Evolutionary conservation across 352 stramenopile genomes (phyloP), one percentile per base, ranked within the genome.

Genomic region (Pythium rhizo-oryzae): DNA sequence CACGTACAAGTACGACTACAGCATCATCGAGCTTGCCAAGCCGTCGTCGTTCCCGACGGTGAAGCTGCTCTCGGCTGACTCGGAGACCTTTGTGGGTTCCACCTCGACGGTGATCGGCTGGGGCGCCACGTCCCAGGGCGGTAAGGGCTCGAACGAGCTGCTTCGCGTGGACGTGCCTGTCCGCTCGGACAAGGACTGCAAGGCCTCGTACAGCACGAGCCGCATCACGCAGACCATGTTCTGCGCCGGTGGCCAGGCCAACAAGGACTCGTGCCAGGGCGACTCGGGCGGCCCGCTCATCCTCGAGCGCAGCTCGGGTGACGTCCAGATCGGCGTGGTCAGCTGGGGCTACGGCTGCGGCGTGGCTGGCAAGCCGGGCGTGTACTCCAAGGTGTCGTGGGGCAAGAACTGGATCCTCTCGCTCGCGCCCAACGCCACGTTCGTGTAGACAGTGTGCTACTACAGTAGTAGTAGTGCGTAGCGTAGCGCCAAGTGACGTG

Each of bases 281-380:
- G 81, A 90, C 77, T 85, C 74, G 9, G 81, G 81, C 5, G 76
- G 79, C 23, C 79, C 81, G 5, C 65, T 79, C 18, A 78, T 84
- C 52, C 67, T 82, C 13, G 73, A 81, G 51, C 57, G 70, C 12
- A 68, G 56, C 23, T 30, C 23, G 50, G 62, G 50, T 41, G 81
- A 86, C n/a, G 53, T 80, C 1, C 62, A 86, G 11, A 59, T 90
- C 28, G 81, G 77, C 2, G 74, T 90, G 12, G 81, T 85, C 9
- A 86, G 77, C 54, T 90, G 79, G 81, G 80, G 78, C 16, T 59
- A 82, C 11, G 80, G 76, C 18, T 90, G 82, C 52, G 82, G 78
- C 6, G 63, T 70, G 16, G 70, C 67, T 16, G 80, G 77, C 24
- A 69, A 85, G n/a, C 81, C 81, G 1, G 80, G 76, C 43, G 76